Conservation (phyloP, 345 rosid species). For the Citrus maxima region DNA sequence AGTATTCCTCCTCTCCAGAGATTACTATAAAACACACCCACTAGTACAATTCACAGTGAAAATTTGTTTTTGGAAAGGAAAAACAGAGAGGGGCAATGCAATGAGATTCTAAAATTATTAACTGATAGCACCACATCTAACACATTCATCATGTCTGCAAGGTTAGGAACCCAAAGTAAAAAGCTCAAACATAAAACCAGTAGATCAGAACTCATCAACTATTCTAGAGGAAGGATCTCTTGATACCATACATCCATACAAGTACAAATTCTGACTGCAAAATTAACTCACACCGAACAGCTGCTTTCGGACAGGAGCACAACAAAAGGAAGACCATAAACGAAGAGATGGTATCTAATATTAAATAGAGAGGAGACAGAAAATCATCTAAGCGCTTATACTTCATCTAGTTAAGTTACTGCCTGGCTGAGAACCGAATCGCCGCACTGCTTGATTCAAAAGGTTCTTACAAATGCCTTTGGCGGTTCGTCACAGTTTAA, state of each 20-base stretch:
- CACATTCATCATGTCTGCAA: neutral
- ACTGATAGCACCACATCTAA: neutral
- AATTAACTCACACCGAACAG: neutral
- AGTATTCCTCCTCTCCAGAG: neutral
- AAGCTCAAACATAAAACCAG: neutral
- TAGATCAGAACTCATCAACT: neutral
- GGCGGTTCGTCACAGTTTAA: no score
- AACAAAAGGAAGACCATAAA: neutral
- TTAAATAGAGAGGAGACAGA: no score
- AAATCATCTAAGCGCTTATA: neutral
- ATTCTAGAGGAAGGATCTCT: neutral
- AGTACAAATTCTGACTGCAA: neutral
- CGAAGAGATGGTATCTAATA: neutral
- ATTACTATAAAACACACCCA: neutral
- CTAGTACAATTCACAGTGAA: no score
- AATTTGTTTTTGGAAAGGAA: no score
- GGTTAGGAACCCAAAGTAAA: neutral
- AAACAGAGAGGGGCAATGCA: no score
- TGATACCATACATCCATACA: neutral
- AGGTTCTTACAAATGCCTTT: no score
- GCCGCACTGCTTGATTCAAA: no score
- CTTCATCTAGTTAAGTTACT: neutral
- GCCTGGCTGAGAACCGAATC: neutral
- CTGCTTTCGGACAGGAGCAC: neutral
- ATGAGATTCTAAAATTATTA: neutral